phyloP scores from a whole-genome alignment of 2,329 filamentous ascomycete genomes.

The Ceratocystis alfenasii region DNA sequence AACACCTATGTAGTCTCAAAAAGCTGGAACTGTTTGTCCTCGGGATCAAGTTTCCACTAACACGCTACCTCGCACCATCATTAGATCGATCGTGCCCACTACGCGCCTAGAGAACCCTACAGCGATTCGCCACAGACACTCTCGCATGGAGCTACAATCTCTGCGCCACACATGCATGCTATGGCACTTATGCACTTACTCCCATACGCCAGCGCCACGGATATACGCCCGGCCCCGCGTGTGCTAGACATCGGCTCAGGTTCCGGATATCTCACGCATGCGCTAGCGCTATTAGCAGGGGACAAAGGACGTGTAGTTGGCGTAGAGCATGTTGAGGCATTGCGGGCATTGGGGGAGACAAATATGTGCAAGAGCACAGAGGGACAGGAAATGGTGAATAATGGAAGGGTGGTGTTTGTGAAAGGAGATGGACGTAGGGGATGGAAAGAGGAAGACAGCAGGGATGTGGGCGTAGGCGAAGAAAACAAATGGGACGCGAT shows the following conservation, averaged over 20 bases:
- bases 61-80: slow-evolving; percentile 12
- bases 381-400: slow-evolving; percentile 48
- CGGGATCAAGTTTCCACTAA: not conserved
- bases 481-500: slow-evolving; percentile 65
- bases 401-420: slow-evolving; percentile 57
- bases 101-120: slow-evolving; percentile 61
- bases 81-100: slow-evolving; percentile 80
- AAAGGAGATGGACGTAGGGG: slow-evolving; percentile 62
- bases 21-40: not conserved
- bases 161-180: slow-evolving; percentile 51
- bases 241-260: slow-evolving; percentile 66
- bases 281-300: slow-evolving; percentile 67
- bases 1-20: not conserved
- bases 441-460: slow-evolving; percentile 37
- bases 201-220: slow-evolving; percentile 24
- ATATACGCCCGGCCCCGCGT: slow-evolving; percentile 28
- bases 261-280: slow-evolving; percentile 75
- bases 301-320: slow-evolving; percentile 62
- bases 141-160: slow-evolving; percentile 45
- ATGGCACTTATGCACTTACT: slow-evolving; percentile 41
- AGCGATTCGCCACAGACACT: slow-evolving; percentile 44
- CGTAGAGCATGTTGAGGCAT: slow-evolving; percentile 57
- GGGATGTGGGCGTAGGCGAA: slow-evolving; percentile 19
- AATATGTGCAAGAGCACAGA: slow-evolving; percentile 55
- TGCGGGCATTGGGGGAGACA: slow-evolving; percentile 48